Evolutionary conservation across 768 basidiomycete genomes (phyloP), one percentile per base, ranked within the genome.

Genomic region (Butyriboletus loyo): DNA sequence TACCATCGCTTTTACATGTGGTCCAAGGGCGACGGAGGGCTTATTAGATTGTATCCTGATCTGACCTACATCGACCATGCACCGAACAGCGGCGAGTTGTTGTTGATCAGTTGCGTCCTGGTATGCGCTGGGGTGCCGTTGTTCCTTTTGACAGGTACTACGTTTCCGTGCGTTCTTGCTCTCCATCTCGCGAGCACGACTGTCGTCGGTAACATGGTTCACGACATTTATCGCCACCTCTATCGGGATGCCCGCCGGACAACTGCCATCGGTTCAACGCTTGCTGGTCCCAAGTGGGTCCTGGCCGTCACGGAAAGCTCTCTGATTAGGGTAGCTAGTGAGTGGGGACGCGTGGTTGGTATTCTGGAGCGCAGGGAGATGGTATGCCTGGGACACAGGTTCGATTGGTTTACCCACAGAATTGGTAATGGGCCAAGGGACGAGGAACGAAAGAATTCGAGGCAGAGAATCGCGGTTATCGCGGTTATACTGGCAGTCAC

Each of bases 1-100:
- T 83, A 84, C 53, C 73, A 66, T 71, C 65, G 82, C 19, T 83
- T 83, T 55, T 79, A 78, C 54, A 78, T 75, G 75, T 84, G 83
- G 83, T 73, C 78, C 1, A 72, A 76, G 41, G 83, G 83, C 3
- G 83, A 85, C 25, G 82, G 81, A 0, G 73, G 68, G 0, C 72
- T 85, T 22, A 62, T 80, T 57, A 73, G 63, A 47, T 61, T 72
- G 56, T 83, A 79, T 49, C 81, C 82, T 2, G 64, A 77, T 25
- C 62, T 74, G 53, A 64, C 70, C 11, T 84, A 81, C 60, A 43
- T 60, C 22, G 79, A 81, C 56, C 60, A 64, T 24, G 69, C 73
- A 34, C 79, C 79, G 0, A 84, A 78, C 62, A 75, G 75, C 40
- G 78, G 77, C 3, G 81, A 85, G 56, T 52, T 73, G 1, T 22